Percentiles rank a stretch among this genome's conserved stretches.
phyloP scores from a whole-genome alignment of 768 basidiomycete genomes.

The Leccinellum albellum region DNA sequence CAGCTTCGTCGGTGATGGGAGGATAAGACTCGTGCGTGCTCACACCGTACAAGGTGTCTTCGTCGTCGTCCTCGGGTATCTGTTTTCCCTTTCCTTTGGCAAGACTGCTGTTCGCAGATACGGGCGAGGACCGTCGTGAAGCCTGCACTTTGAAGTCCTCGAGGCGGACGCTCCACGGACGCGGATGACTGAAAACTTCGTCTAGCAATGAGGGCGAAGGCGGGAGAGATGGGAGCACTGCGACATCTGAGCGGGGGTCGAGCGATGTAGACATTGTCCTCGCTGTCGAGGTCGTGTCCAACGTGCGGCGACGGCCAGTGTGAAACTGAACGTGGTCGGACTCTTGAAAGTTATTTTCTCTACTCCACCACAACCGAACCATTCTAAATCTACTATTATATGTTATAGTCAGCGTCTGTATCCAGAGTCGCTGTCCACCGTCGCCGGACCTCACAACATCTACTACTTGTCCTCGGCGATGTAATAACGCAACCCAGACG shows the following conservation, averaged over 20 bases:
- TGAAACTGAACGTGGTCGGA: background rate
- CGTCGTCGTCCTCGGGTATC: slow-evolving; percentile 16
- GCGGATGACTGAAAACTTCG: slow-evolving; percentile 41
- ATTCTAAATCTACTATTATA: too few relatives aligned
- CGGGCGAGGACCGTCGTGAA: slow-evolving; percentile 20
- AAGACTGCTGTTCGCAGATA: background rate
- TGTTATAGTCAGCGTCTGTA: too few relatives aligned
- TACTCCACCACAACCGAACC: background rate
- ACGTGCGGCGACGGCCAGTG: background rate
- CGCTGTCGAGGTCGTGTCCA: slow-evolving; percentile 8
- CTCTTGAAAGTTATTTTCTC: background rate
- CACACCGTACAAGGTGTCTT: slow-evolving; percentile 17
- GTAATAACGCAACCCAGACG: slow-evolving; percentile 55
- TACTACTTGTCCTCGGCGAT: slow-evolving; percentile 35
- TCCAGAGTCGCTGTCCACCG: too few relatives aligned
- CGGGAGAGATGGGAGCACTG: slow-evolving; percentile 32
- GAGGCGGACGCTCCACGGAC: slow-evolving; percentile 32
- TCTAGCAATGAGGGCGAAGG: slow-evolving; percentile 38
- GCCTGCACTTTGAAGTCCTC: slow-evolving; percentile 17
- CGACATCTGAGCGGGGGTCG: slow-evolving; percentile 9
- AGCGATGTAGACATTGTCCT: slow-evolving; percentile 17
- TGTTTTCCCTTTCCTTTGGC: slow-evolving; percentile 34
- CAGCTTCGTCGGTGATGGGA: slow-evolving; percentile 60
- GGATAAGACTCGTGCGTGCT: slow-evolving; percentile 46
- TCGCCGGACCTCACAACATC: too few relatives aligned